These are phyloP conservation scores for Suillus occidentalis DNA, from an alignment of 768 basidiomycete genomes.

Conservation along the genomic window DNA sequence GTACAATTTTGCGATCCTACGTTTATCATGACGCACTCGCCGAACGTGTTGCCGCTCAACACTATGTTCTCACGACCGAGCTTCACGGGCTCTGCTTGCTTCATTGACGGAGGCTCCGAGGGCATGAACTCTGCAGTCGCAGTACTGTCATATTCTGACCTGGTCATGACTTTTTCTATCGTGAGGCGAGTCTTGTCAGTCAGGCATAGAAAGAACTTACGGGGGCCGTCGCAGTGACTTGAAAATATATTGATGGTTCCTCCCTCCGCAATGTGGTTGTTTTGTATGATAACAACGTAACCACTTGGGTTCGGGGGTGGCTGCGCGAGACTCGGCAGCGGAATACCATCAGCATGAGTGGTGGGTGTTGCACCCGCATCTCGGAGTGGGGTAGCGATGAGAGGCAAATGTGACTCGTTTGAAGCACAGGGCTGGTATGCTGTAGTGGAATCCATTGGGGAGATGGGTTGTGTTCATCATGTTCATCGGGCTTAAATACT, in stretches of 20 bases:
- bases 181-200: background rate
- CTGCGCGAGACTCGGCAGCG: background rate
- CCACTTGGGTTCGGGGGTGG: background rate
- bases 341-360: too few species aligned
- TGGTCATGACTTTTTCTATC: background rate
- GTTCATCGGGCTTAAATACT: background rate
- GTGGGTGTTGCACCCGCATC: background rate
- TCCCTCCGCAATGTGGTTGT: background rate
- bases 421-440: background rate
- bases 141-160: background rate
- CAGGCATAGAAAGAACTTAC: background rate
- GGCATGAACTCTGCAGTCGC: background rate
- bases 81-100: background rate
- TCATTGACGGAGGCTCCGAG: background rate
- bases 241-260: constrained; percentile 2
- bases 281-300: background rate
- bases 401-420: background rate
- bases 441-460: background rate
- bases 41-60: background rate
- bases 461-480: background rate
- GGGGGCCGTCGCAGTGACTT: background rate
- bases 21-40: background rate
- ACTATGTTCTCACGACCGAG: background rate
- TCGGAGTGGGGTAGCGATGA: background rate
- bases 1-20: background rate